Evolutionary conservation across 176 grass and related monocot species (phyloP).

Genomic region (Puya raimondii): DNA sequence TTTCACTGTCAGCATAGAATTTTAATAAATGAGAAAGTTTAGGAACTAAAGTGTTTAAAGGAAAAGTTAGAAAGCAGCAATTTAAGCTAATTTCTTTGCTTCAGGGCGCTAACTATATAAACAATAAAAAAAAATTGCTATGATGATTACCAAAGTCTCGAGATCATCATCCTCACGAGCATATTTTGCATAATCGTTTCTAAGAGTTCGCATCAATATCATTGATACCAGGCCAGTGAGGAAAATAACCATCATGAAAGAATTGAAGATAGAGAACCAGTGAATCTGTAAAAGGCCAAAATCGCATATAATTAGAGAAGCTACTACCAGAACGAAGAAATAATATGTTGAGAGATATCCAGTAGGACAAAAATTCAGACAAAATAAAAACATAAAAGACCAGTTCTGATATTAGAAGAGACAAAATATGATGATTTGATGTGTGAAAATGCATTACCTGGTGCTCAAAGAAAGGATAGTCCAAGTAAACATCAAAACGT

Average conservation of each 20-base stretch:
- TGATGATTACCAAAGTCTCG: slow-evolving; percentile 69
- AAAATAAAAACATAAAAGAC: not conserved
- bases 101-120: not conserved
- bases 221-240: slow-evolving; percentile 91
- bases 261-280: slow-evolving; percentile 99
- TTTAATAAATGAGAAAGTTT: too few species aligned
- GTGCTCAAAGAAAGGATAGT: slow-evolving; percentile 75
- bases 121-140: not conserved
- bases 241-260: slow-evolving; percentile 99
- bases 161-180: slow-evolving; percentile 86
- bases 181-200: slow-evolving; percentile 99
- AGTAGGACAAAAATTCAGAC: slow-evolving; percentile 1
- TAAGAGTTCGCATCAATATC: slow-evolving; percentile 92
- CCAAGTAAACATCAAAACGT: slow-evolving; percentile 72
- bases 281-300: slow-evolving; percentile 50
- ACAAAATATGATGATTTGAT: not conserved
- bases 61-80: not conserved
- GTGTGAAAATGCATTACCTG: slow-evolving; percentile 33
- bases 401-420: not conserved
- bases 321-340: slow-evolving; percentile 8
- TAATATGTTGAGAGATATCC: not conserved
- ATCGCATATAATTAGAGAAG: slow-evolving; percentile 5
- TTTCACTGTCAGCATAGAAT: too few species aligned
- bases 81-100: not conserved
- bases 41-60: not conserved